Conservation (phyloP, 2,329 filamentous ascomycete genomes). For the Fusarium pseudocircinatum region DNA sequence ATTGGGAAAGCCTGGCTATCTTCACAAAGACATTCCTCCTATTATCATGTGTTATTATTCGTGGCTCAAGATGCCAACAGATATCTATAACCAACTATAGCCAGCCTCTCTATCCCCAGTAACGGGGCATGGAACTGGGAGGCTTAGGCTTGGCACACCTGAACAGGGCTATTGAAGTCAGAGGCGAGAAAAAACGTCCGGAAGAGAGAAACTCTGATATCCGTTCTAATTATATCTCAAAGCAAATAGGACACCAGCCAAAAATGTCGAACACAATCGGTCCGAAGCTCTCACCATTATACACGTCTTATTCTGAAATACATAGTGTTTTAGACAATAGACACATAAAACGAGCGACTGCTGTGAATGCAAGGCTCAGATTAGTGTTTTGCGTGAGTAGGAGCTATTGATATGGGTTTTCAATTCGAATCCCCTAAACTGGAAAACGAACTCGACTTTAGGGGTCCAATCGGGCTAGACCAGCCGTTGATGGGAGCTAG, state of each 20-base stretch:
- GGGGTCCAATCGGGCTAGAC: slow-evolving; percentile 11
- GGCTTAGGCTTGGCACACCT: slow-evolving; percentile 28
- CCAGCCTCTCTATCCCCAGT: not conserved
- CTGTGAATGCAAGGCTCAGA: not conserved
- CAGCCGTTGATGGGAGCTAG: not conserved
- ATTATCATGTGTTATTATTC: slow-evolving; percentile 4
- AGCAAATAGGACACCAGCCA: not conserved
- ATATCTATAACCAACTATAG: slow-evolving; percentile 2
- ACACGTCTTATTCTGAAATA: not conserved
- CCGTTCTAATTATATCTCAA: not conserved
- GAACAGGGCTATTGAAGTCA: slow-evolving; percentile 1
- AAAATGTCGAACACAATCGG: not conserved
- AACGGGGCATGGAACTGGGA: not conserved
- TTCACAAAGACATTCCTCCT: not conserved
- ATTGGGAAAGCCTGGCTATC: slow-evolving; percentile 24
- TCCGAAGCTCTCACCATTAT: not conserved
- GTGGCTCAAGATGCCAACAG: not conserved
- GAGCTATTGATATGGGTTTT: slow-evolving; percentile 2
- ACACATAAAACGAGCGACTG: not conserved
- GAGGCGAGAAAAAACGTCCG: not conserved
- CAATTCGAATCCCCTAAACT: slow-evolving; percentile 5
- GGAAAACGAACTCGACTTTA: not conserved
- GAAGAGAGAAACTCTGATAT: not conserved
- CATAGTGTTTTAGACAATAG: not conserved
- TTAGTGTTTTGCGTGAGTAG: not conserved